A percentile compares a stretch with the other conserved stretches of the same genome.
Evolutionary conservation across 768 basidiomycete species (phyloP).

Genomic region (Amanita inopinata): DNA sequence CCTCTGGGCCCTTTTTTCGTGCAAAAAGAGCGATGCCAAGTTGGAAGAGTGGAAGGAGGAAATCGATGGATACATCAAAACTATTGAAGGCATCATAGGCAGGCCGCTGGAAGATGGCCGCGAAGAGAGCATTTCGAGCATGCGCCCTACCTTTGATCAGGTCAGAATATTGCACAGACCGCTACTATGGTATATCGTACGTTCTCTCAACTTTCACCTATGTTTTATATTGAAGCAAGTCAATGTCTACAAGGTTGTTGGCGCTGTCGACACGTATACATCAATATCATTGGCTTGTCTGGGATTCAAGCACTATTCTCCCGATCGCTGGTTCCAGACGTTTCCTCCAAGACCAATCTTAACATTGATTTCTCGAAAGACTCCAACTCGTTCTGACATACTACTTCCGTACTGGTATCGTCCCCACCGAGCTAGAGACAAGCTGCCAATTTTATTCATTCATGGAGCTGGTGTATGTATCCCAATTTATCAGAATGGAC

Average conservation of each 20-base stretch:
- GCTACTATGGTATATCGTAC: slow-evolving; percentile 53
- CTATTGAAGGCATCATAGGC: slow-evolving; percentile 32
- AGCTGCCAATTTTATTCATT: slow-evolving; percentile 49
- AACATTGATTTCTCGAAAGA: slow-evolving; percentile 31
- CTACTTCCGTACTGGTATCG: slow-evolving; percentile 30
- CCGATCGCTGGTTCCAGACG: slow-evolving; percentile 23
- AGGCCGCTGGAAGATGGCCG: slow-evolving; percentile 30
- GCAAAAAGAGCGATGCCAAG: slow-evolving; percentile 19
- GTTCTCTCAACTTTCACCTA: slow-evolving; percentile 15
- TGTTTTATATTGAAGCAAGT: neutral
- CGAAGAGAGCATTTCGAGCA: slow-evolving; percentile 27
- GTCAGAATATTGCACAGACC: slow-evolving; percentile 49
- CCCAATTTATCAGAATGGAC: neutral
- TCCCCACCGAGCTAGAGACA: slow-evolving; percentile 34
- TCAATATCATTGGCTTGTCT: slow-evolving; percentile 25
- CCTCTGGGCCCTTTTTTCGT: slow-evolving; percentile 53
- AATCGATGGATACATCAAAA: slow-evolving; percentile 34
- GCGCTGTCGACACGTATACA: slow-evolving; percentile 36
- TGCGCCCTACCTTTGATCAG: slow-evolving; percentile 47
- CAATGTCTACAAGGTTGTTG: slow-evolving; percentile 39
- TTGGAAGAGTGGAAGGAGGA: slow-evolving; percentile 38
- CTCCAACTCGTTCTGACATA: slow-evolving; percentile 25
- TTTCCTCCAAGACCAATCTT: slow-evolving; percentile 47
- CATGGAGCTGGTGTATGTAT: slow-evolving; percentile 57
- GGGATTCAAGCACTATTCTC: slow-evolving; percentile 48